Conservation (phyloP, 768 basidiomycete species). For the Boletus rufocinnamomeus region DNA sequence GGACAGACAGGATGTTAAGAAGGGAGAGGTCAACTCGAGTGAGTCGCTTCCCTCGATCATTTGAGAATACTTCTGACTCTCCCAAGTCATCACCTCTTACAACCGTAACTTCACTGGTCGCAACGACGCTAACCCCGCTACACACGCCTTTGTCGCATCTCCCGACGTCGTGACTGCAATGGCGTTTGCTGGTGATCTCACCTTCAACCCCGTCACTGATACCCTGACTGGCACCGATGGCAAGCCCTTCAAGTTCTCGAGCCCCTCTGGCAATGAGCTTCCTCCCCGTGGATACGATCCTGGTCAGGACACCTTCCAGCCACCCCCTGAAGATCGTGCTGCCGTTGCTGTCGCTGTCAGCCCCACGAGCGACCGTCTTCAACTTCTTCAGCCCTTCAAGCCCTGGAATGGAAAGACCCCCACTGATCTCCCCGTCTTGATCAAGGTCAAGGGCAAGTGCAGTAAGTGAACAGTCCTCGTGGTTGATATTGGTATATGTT, state of each 20-base stretch:
- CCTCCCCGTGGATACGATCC: constrained; percentile 96
- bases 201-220: constrained; percentile 97
- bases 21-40: constrained; percentile 97
- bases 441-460: constrained; percentile 99
- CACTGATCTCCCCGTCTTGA: constrained; percentile 85
- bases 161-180: constrained; percentile 97
- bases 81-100: constrained; percentile 93
- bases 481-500: background rate
- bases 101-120: constrained; percentile 99
- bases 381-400: constrained; percentile 85
- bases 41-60: constrained; percentile 31
- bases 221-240: constrained; percentile 85
- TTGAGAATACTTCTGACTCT: constrained; percentile 1
- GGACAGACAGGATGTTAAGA: constrained; percentile 96
- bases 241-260: constrained; percentile 96
- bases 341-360: constrained; percentile 84
- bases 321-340: constrained; percentile 84
- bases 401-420: constrained; percentile 95
- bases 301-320: constrained; percentile 95
- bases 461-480: constrained; percentile 52
- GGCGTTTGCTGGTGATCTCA: constrained; percentile 89
- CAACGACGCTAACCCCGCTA: constrained; percentile 99
- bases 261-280: constrained; percentile 88
- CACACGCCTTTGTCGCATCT: constrained; percentile 94
- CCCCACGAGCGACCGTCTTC: constrained; percentile 86